phyloP scores from a whole-genome alignment of 2,329 filamentous ascomycete species.

The Phialemoniopsis sp. region DNA sequence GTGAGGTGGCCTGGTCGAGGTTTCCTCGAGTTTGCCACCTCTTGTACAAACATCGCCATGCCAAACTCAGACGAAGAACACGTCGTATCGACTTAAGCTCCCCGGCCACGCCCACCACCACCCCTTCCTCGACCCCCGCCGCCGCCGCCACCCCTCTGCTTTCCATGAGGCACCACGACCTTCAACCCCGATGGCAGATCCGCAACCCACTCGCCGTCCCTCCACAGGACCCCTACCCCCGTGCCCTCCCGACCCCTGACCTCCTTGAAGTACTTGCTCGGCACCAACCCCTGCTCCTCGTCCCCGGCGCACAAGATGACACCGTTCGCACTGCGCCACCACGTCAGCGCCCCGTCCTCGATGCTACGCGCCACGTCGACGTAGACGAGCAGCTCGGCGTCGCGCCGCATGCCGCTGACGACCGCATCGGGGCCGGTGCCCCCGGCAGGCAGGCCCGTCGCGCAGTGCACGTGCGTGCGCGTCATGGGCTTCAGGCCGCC shows the following conservation, averaged over 20 bases:
- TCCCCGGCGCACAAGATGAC: conserved; percentile 64
- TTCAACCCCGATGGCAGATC: conserved; percentile 62
- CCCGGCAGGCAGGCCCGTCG: conserved; percentile 59
- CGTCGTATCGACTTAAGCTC: conserved; percentile 7
- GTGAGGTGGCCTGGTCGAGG: too few relatives aligned
- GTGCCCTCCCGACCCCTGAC: conserved; percentile 53
- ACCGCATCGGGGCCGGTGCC: conserved; percentile 32
- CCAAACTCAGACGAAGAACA: too few relatives aligned
- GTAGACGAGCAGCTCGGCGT: conserved; percentile 74
- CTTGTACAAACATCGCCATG: too few relatives aligned
- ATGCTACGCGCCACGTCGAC: conserved; percentile 68
- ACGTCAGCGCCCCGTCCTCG: conserved; percentile 54
- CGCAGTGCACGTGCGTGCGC: conserved; percentile 87
- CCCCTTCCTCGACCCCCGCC: conserved; percentile 13
- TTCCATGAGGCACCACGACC: conserved; percentile 40
- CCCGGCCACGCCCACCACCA: conserved; percentile 19
- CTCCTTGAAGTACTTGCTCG: conserved; percentile 59
- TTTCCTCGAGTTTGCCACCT: too few relatives aligned
- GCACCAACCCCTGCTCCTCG: conserved; percentile 29
- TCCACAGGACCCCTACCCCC: conserved; percentile 64
- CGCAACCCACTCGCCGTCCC: conserved; percentile 60
- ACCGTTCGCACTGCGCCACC: conserved; percentile 77
- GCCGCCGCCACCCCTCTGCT: conserved; percentile 37
- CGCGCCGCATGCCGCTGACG: conserved; percentile 76
- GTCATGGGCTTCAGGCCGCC: conserved; percentile 80